A percentile compares a stretch with the other conserved stretches of the same genome.
These are phyloP conservation scores for Cephalotrichum gorgonifer DNA, from an alignment of 2,329 filamentous ascomycete genomes.

Conservation along the genomic window DNA sequence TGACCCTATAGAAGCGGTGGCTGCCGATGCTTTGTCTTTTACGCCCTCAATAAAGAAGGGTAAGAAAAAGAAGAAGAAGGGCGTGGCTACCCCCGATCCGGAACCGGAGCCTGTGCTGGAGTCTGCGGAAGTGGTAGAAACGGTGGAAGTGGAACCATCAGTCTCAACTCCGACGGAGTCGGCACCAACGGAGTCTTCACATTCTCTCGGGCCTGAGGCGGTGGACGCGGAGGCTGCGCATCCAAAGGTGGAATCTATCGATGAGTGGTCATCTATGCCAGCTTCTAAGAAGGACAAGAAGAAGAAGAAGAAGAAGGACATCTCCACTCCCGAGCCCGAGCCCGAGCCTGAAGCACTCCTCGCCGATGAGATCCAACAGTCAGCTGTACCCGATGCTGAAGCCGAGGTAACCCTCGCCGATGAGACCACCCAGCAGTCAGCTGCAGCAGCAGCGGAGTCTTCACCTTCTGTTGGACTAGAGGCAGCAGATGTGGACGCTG, in stretches of 20 bases:
- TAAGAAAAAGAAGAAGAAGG: conserved; percentile 23
- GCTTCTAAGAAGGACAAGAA: neutral
- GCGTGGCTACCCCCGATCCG: conserved; percentile 8
- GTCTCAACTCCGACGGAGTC: neutral
- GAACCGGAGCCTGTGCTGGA: conserved; percentile 6
- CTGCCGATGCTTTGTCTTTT: neutral
- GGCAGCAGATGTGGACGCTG: too few relatives aligned
- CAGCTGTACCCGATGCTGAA: too few relatives aligned
- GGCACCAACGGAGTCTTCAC: neutral
- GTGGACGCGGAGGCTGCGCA: too few relatives aligned
- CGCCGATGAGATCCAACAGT: too few relatives aligned
- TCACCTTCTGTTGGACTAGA: neutral
- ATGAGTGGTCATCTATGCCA: neutral
- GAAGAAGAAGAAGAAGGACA: neutral
- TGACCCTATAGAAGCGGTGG: neutral
- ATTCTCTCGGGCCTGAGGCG: too few relatives aligned
- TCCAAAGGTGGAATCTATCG: conserved; percentile 2
- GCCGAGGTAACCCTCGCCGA: too few relatives aligned
- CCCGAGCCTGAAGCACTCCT: too few relatives aligned
- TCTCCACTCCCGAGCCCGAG: neutral
- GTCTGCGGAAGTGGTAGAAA: neutral
- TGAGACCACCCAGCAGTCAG: too few relatives aligned
- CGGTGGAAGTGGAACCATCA: neutral
- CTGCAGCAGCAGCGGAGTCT: too few relatives aligned
- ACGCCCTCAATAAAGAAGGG: conserved; percentile 6